These are phyloP conservation scores for Barnettozyma vustinii DNA, from an alignment of 805 yeast species.

Conservation along the genomic window DNA sequence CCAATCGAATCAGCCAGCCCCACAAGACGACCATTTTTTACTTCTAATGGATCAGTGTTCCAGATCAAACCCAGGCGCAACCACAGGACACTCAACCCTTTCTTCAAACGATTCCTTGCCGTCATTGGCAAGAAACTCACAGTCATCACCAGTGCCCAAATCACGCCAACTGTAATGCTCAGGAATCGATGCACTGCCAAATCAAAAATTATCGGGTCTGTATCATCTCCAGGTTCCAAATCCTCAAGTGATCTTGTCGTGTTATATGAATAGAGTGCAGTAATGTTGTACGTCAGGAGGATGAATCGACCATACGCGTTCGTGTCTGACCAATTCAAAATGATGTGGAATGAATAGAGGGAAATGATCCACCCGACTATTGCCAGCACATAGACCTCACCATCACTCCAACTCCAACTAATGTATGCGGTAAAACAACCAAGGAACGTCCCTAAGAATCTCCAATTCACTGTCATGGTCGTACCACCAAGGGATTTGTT, in stretches of 20 bases:
- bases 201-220: conserved; percentile 58
- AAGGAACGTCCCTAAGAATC: conserved; percentile 66
- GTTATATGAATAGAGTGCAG: conserved; percentile 71
- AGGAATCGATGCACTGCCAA: conserved; percentile 76
- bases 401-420: conserved; percentile 55
- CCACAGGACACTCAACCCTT: conserved; percentile 68
- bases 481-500: conserved; percentile 83
- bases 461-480: conserved; percentile 68
- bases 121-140: conserved; percentile 65
- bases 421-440: conserved; percentile 62
- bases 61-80: conserved; percentile 74
- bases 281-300: conserved; percentile 68
- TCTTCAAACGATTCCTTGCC: conserved; percentile 63
- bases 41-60: conserved; percentile 67
- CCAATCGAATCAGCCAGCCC: conserved; percentile 29
- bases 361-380: conserved; percentile 38
- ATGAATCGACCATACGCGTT: conserved; percentile 64
- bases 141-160: conserved; percentile 73
- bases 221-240: conserved; percentile 66
- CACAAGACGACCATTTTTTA: conserved; percentile 22
- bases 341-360: conserved; percentile 43
- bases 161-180: conserved; percentile 65
- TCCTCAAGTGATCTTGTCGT: conserved; percentile 48
- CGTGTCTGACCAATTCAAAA: conserved; percentile 59
- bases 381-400: conserved; percentile 48